A percentile compares a stretch with the other conserved stretches of the same genome.
phyloP scores from a whole-genome alignment of 1,284 basidiomycete genomes.

The Leccinum laetum region DNA sequence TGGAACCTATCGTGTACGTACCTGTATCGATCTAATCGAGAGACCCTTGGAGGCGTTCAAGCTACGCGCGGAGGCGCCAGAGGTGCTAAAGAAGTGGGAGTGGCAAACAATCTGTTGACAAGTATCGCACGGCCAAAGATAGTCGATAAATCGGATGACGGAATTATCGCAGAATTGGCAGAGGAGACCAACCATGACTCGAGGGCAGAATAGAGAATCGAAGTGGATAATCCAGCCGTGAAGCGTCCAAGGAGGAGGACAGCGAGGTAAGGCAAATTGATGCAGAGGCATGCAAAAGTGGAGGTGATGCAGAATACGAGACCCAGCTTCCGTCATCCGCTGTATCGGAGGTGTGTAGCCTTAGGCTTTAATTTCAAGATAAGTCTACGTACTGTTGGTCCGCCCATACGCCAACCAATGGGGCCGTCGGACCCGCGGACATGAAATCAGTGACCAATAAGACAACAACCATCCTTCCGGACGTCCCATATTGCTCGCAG shows the following conservation, averaged over 20 bases:
- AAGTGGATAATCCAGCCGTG: conserved; percentile 68
- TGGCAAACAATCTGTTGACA: conserved; percentile 54
- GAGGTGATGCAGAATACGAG: conserved; percentile 69
- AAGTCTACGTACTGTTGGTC: conserved; percentile 61
- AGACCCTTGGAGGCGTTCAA: no score
- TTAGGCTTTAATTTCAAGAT: not conserved
- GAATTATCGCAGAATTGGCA: conserved; percentile 48
- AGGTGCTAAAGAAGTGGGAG: no score
- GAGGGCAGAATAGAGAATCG: conserved; percentile 73
- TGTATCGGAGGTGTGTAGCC: conserved; percentile 5
- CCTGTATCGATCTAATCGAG: no score
- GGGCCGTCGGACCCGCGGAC: conserved; percentile 66
- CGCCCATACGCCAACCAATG: conserved; percentile 73
- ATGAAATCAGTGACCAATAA: conserved; percentile 75
- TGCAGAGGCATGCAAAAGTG: conserved; percentile 54
- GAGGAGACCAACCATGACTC: conserved; percentile 75
- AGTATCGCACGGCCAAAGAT: conserved; percentile 74
- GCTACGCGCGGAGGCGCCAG: no score
- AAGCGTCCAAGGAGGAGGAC: conserved; percentile 61
- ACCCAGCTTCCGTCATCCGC: conserved; percentile 68
- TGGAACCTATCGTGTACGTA: no score
- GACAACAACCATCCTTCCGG: conserved; percentile 63
- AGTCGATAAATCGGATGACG: conserved; percentile 58
- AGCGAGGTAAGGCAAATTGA: conserved; percentile 55
- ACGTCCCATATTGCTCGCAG: conserved; percentile 62